Percentiles rank a stretch among this genome's conserved stretches.
phyloP scores from a whole-genome alignment of 805 yeast genomes.

The Zygotorulaspora sp. region DNA sequence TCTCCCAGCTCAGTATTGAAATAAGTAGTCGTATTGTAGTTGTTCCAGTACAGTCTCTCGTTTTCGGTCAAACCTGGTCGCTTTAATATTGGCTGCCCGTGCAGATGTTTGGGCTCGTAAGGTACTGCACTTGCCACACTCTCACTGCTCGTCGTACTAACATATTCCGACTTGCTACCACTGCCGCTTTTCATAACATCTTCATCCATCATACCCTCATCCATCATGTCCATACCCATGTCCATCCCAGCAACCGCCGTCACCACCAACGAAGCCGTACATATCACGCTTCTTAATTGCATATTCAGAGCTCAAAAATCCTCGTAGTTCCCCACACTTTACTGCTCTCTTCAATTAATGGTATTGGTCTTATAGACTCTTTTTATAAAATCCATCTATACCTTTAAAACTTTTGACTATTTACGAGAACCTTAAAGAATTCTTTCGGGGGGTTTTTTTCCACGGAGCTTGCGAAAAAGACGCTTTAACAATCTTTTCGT shows the following conservation, averaged over 20 bases:
- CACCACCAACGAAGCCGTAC: conserved; percentile 3
- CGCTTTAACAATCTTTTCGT: too few species aligned
- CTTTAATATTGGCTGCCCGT: conserved; percentile 70
- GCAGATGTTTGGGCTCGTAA: conserved; percentile 46
- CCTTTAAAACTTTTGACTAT: too few species aligned
- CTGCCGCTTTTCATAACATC: conserved; percentile 1
- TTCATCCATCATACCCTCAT: conserved; percentile 3
- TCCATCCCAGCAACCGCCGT: conserved; percentile 45
- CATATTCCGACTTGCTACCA: not conserved
- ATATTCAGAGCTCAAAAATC: too few species aligned
- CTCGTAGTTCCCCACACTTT: too few species aligned
- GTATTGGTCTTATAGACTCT: not conserved
- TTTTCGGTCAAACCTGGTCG: conserved; percentile 58
- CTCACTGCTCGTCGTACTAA: not conserved
- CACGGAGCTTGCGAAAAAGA: too few species aligned
- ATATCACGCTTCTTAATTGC: not conserved
- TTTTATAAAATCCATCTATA: too few species aligned
- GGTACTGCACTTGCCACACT: conserved; percentile 39
- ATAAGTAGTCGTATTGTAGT: conserved; percentile 72
- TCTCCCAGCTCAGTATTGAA: conserved; percentile 49
- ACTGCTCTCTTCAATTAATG: not conserved
- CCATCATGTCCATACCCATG: conserved; percentile 40
- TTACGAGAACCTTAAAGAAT: too few species aligned
- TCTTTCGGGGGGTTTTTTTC: too few species aligned
- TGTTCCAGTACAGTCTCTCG: conserved; percentile 73